Evolutionary conservation across 2,329 filamentous ascomycete species (phyloP).

Genomic region (Verticillium nonalfalfae): DNA sequence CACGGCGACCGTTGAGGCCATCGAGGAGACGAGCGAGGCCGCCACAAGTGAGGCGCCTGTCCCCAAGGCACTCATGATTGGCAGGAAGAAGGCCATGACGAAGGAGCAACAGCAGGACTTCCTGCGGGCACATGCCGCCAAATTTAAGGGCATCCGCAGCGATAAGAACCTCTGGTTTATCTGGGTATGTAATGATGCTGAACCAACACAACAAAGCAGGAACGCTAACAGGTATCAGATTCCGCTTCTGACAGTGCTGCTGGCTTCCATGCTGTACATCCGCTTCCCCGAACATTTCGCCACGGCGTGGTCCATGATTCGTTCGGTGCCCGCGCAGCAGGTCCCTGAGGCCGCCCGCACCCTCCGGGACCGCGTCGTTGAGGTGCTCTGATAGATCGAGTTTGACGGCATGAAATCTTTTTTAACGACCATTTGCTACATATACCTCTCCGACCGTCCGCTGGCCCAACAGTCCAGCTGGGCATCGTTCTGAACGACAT

Average conservation of each 20-base stretch:
- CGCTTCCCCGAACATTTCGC: conserved; percentile 41
- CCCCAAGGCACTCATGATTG: conserved; percentile 42
- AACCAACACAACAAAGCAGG: not conserved
- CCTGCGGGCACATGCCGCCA: conserved; percentile 53
- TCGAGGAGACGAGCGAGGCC: conserved; percentile 30
- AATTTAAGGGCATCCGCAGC: conserved; percentile 55
- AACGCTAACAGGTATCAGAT: conserved; percentile 28
- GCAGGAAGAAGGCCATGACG: conserved; percentile 57
- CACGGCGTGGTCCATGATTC: conserved; percentile 9
- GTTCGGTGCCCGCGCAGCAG: conserved; percentile 7
- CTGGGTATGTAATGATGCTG: conserved; percentile 44
- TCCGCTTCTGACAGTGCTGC: conserved; percentile 40
- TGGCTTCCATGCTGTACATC: conserved; percentile 43
- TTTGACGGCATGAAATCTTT: not conserved
- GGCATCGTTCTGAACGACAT: not conserved
- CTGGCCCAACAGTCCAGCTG: not conserved
- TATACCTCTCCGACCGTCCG: not conserved
- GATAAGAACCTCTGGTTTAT: conserved; percentile 64
- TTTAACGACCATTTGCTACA: not conserved
- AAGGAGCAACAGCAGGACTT: conserved; percentile 60
- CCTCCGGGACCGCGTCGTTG: conserved; percentile 16
- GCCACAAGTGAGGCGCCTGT: conserved; percentile 24
- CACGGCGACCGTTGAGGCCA: conserved; percentile 22
- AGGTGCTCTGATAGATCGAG: conserved; percentile 13
- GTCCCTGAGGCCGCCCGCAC: conserved; percentile 8